phyloP scores from a whole-genome alignment of 805 yeast species.

The Wickerhamomyces tratensis region DNA sequence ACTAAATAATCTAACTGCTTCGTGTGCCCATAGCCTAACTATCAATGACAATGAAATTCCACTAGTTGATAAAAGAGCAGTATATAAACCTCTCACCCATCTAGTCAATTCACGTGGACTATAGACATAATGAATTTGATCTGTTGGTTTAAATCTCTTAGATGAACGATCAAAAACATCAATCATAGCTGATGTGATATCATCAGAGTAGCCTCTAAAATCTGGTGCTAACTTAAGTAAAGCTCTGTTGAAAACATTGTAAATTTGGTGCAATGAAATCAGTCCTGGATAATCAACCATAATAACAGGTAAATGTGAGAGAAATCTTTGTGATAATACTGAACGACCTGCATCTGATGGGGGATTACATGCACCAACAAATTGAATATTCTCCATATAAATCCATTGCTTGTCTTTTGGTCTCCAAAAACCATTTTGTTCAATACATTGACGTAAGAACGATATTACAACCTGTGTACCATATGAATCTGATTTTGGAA shows the following conservation, averaged over 20 bases:
- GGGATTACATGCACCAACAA: constrained; percentile 96
- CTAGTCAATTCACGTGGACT: constrained; percentile 90
- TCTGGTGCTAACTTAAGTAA: constrained; percentile 52
- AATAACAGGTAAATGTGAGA: constrained; percentile 55
- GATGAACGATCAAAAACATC: constrained; percentile 42
- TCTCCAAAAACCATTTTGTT: constrained; percentile 72
- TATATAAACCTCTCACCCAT: constrained; percentile 71
- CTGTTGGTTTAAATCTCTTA: constrained; percentile 24
- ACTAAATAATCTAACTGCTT: constrained; percentile 65
- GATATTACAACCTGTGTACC: constrained; percentile 68
- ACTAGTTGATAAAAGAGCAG: constrained; percentile 31
- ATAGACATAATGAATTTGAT: constrained; percentile 56
- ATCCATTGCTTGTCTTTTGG: constrained; percentile 57
- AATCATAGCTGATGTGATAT: constrained; percentile 58
- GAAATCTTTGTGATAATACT: constrained; percentile 45
- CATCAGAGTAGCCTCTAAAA: constrained; percentile 39
- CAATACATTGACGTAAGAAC: constrained; percentile 66
- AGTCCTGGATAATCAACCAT: constrained; percentile 74
- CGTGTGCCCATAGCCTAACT: constrained; percentile 69
- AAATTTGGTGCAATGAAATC: constrained; percentile 57
- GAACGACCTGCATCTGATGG: constrained; percentile 73
- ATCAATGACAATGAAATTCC: constrained; percentile 31
- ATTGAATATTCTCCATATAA: constrained; percentile 47
- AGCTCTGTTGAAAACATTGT: constrained; percentile 46
- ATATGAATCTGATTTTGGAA: constrained; percentile 62